A percentile compares a stretch with the other conserved stretches of the same genome.
Evolutionary conservation across 2,329 filamentous ascomycete species (phyloP).

Genomic region (Septoria petroselini): DNA sequence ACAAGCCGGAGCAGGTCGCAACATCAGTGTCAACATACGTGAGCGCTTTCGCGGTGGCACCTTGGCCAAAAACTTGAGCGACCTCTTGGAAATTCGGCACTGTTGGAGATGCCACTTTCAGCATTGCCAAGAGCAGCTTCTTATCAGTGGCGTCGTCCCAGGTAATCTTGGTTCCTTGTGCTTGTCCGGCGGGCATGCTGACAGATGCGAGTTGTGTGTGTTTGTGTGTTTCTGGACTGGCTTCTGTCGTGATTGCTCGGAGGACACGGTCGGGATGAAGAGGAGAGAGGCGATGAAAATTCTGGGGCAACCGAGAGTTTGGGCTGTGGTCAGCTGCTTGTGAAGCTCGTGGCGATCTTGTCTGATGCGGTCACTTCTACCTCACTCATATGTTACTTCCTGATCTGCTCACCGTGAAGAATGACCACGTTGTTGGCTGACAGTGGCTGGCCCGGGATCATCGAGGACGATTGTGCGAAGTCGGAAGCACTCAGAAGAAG

Average conservation of each 20-base stretch:
- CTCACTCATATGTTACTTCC: too few relatives aligned
- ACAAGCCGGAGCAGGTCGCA: background rate
- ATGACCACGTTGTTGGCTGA: too few relatives aligned
- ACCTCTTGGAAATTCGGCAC: background rate
- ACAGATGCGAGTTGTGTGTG: background rate
- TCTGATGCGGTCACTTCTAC: too few relatives aligned
- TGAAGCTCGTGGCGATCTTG: too few relatives aligned
- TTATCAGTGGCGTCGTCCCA: background rate
- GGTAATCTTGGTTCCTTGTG: background rate
- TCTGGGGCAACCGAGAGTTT: too few relatives aligned
- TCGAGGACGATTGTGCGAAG: too few relatives aligned
- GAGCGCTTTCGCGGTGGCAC: background rate
- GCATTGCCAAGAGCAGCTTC: background rate
- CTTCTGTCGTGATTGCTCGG: background rate
- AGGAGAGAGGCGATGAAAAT: too few relatives aligned
- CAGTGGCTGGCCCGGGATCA: too few relatives aligned
- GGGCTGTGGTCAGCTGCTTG: too few relatives aligned
- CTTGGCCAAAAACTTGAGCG: background rate
- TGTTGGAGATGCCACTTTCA: background rate
- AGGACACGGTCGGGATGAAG: background rate
- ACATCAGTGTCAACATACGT: background rate
- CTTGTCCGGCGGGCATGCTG: constrained; percentile 1
- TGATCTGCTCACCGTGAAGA: too few relatives aligned
- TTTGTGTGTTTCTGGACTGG: too few relatives aligned
- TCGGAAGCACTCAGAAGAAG: too few relatives aligned